phyloP scores from a whole-genome alignment of 805 yeast genomes.

The Saccharomycopsis malanga region DNA sequence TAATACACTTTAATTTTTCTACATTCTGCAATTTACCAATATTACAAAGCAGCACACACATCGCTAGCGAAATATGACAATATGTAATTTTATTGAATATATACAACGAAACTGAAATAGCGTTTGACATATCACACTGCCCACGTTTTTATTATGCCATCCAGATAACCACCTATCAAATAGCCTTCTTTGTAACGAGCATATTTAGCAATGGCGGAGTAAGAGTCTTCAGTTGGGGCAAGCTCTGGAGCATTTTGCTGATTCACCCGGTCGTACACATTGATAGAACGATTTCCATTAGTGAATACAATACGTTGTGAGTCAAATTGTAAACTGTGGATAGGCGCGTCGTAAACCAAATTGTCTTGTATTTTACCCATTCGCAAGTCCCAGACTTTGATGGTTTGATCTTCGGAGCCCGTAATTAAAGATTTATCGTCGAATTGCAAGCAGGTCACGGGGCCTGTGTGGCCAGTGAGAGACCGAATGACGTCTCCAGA shows the following conservation, averaged over 20 bases:
- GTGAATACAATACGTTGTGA: constrained; percentile 47
- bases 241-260: no score
- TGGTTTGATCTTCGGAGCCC: constrained; percentile 55
- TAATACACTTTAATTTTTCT: no score
- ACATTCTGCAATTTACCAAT: no score
- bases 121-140: constrained; percentile 40
- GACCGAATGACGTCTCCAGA: constrained; percentile 58
- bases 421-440: constrained; percentile 59
- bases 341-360: constrained; percentile 52
- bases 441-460: constrained; percentile 61
- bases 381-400: constrained; percentile 68
- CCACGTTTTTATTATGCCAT: constrained; percentile 61
- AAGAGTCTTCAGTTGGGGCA: no score
- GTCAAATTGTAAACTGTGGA: constrained; percentile 54
- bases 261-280: constrained; percentile 52
- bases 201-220: constrained; percentile 32
- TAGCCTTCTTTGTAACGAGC: constrained; percentile 57
- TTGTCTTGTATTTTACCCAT: constrained; percentile 57
- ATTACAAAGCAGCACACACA: no score
- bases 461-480: constrained; percentile 60
- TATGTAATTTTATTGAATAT: no score
- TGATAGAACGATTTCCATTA: constrained; percentile 40
- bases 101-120: no score
- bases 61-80: no score
- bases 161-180: constrained; percentile 53